Conservation (phyloP, 768 basidiomycete genomes). For the Punctularia strigosozonata region DNA sequence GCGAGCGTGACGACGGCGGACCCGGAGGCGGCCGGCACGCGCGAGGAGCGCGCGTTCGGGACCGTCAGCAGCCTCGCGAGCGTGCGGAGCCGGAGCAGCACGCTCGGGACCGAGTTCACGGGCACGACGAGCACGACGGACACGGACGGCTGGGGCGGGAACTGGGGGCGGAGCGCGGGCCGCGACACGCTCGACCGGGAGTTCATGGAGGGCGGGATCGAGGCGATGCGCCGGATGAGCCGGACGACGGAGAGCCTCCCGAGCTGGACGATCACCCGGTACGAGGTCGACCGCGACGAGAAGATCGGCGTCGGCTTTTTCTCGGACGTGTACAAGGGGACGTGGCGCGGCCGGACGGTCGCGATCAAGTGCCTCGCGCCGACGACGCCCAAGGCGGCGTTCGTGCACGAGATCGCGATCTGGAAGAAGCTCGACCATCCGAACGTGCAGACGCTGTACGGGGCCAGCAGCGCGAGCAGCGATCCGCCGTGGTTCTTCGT, state of each 20-base stretch:
- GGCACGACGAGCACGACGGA: conserved; percentile 10
- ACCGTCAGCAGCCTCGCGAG: not conserved
- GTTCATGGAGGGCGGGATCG: conserved; percentile 64
- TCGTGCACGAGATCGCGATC: conserved; percentile 56
- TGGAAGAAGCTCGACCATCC: conserved; percentile 62
- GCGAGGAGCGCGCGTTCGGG: not conserved
- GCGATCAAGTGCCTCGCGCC: conserved; percentile 65
- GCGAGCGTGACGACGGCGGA: not conserved
- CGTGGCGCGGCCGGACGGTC: conserved; percentile 54
- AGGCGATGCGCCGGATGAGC: conserved; percentile 56
- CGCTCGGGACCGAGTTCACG: conserved; percentile 1
- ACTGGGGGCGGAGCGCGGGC: too few species aligned
- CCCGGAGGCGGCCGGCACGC: not conserved
- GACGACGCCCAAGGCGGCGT: conserved; percentile 48
- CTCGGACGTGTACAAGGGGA: conserved; percentile 68
- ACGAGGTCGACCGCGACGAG: conserved; percentile 62
- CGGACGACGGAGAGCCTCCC: conserved; percentile 29
- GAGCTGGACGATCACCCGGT: conserved; percentile 67
- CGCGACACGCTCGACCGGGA: conserved; percentile 55
- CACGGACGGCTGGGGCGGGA: too few species aligned
- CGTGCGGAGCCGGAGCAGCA: conserved; percentile 8
- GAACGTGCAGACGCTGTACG: conserved; percentile 63
- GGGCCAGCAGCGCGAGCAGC: conserved; percentile 61
- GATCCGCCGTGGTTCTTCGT: conserved; percentile 75
- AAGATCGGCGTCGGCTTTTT: conserved; percentile 68